Base-by-base conservation (phyloP, 208 protist genomes). In the Angomonas deanei region DNA sequence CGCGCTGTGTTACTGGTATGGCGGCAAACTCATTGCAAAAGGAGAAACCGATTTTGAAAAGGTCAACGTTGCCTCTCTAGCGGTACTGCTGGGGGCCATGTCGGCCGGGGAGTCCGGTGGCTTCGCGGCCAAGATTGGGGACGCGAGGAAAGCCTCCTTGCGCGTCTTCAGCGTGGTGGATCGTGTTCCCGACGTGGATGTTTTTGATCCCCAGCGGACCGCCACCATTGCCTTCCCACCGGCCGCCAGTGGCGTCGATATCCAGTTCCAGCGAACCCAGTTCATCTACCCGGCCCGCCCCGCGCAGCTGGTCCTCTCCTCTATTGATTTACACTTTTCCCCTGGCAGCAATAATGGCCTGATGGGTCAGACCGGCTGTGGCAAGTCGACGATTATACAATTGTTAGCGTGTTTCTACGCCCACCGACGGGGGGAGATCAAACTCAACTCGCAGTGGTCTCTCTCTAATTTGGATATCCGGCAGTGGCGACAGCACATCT, bases 381-480 rank as follows among this genome's bases (percentile, higher is more conserved):
- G 88, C 21, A 94, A 94, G 74, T 93, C 86, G 6, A 95, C 89
- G n/a, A 85, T 92, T 42, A 79, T 94, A 50, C 84, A 93, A 53
- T 60, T 94, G 36, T 66, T 93, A 23, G 80, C 91, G 13, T 71
- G 84, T 42, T 94, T 94, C 60, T 96, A 96, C 79, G 72, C 76
- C 24, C 77, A 61, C 11, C 54, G 68, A 27, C 49, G 49, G 15
- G 90, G 90, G 8, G 33, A 57, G 17, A 73, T 96, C 46, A 46
- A 46, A 31, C 48, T 96, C 19, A 90, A 94, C 46, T 74, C 75
- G n/a, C 68, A 81, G 42, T 60, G 76, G n/a, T n/a, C n/a, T 57
- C 54, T 96, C 53, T 53, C 39, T 3, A 39, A 57, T 3, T 46
- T 96, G 0, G 74, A 83, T 68, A 80, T 86, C 27, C 19, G 50